phyloP scores from a whole-genome alignment of 306 rosid genomes.

The Glycine latifolia region DNA sequence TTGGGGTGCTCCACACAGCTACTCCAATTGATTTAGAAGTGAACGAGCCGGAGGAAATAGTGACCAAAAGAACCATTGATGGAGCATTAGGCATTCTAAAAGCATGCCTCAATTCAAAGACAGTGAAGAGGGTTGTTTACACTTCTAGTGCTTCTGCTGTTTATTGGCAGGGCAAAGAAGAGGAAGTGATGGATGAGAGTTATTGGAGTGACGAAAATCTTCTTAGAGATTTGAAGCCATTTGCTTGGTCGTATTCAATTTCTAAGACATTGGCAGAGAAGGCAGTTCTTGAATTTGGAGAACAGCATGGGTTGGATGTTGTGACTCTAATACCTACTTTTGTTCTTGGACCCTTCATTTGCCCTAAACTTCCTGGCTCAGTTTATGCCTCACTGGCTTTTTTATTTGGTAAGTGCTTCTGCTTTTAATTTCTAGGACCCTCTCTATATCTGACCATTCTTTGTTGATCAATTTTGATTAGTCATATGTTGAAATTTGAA shows the following conservation, averaged over 20 bases:
- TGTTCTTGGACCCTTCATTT: conserved; percentile 67
- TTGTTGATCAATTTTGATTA: background rate
- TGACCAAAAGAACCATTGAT: conserved; percentile 54
- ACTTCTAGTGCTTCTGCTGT: conserved; percentile 61
- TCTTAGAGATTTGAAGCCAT: conserved; percentile 32
- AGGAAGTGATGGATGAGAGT: conserved; percentile 58
- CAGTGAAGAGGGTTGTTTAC: conserved; percentile 67
- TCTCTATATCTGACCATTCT: background rate
- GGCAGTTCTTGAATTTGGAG: conserved; percentile 65
- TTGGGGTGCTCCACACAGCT: no score
- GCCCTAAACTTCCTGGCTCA: conserved; percentile 61
- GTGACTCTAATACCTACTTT: conserved; percentile 62
- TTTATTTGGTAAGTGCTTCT: conserved; percentile 52
- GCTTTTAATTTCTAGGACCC: background rate
- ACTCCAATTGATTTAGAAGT: no score
- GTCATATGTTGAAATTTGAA: background rate
- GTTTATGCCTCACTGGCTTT: conserved; percentile 42
- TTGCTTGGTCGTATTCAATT: conserved; percentile 48
- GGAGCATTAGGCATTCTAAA: conserved; percentile 66
- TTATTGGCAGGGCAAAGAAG: background rate
- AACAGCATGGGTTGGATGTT: conserved; percentile 62
- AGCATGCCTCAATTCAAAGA: conserved; percentile 54
- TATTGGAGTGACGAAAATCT: conserved; percentile 63
- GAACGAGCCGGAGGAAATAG: conserved; percentile 52
- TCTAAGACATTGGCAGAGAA: conserved; percentile 70